These are phyloP conservation scores for Artemisia annua DNA, from an alignment of 129 eudicot genomes.

Conservation along the genomic window DNA sequence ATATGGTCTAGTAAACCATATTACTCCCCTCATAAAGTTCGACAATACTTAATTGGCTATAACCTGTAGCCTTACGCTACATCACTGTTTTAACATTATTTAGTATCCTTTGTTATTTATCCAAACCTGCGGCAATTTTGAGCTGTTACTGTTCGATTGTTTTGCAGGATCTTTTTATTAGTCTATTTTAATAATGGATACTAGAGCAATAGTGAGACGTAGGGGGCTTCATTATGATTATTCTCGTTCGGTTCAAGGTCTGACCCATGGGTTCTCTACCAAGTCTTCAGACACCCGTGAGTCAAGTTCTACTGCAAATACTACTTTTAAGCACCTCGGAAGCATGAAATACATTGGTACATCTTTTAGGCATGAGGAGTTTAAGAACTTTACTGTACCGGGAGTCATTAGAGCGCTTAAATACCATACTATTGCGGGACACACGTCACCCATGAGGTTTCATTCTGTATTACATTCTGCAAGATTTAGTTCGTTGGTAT, in stretches of 20 bases:
- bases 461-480: neutral
- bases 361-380: conserved; percentile 28
- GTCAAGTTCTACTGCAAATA: conserved; percentile 28
- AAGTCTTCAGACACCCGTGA: conserved; percentile 31
- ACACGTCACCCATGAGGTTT: conserved; percentile 37
- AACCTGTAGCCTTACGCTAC: no score
- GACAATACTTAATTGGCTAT: no score
- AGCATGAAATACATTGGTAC: conserved; percentile 34
- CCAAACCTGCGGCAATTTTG: neutral
- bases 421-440: conserved; percentile 29
- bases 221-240: conserved; percentile 41
- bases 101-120: neutral
- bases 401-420: conserved; percentile 30
- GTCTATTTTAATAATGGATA: conserved; percentile 52
- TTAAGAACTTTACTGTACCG: conserved; percentile 26
- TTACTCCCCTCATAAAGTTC: no score
- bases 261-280: conserved; percentile 42
- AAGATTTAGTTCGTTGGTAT: neutral
- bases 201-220: conserved; percentile 70
- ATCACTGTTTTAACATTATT: neutral
- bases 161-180: neutral
- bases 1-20: no score
- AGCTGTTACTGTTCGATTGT: conserved; percentile 3
- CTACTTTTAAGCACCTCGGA: conserved; percentile 15
- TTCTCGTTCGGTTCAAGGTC: conserved; percentile 43